phyloP scores from a whole-genome alignment of 2,329 filamentous ascomycete species.

The Fusarium verticillioides region DNA sequence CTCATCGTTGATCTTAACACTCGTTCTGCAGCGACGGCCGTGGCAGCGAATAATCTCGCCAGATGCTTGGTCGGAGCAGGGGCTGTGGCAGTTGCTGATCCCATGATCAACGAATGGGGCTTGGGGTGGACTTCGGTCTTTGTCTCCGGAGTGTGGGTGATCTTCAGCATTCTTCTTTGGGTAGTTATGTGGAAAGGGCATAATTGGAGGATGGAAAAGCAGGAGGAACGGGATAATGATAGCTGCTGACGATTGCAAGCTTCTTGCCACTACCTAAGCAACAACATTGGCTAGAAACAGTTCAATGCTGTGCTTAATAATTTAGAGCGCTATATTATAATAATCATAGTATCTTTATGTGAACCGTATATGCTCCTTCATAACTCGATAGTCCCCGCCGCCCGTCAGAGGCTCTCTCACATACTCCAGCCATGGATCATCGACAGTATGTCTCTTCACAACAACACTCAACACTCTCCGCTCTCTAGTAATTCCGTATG shows the following conservation, averaged over 20 bases:
- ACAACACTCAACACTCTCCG: not conserved
- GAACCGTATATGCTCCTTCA: not conserved
- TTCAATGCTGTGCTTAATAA: not conserved
- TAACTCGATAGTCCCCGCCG: not conserved
- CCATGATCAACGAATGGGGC: not conserved
- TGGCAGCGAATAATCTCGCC: not conserved
- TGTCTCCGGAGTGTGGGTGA: not conserved
- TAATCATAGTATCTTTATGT: fast-evolving
- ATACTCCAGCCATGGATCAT: not conserved
- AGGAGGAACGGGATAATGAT: not conserved
- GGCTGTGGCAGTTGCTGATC: not conserved
- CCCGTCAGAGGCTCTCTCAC: not conserved
- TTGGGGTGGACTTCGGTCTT: not conserved
- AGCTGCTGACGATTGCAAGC: not conserved
- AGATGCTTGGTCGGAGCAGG: not conserved
- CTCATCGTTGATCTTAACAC: not conserved
- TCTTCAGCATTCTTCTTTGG: not conserved
- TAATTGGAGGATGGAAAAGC: not conserved
- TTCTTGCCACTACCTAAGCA: not conserved
- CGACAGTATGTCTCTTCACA: not conserved
- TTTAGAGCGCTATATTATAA: not conserved
- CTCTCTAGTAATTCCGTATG: not conserved
- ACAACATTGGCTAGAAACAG: not conserved
- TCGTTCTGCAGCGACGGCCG: not conserved
- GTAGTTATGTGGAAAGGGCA: not conserved